A percentile compares a stretch with the other conserved stretches of the same genome.
These are phyloP conservation scores for Komagataella pseudopastoris DNA, from an alignment of 805 yeast species.

Conservation along the genomic window DNA sequence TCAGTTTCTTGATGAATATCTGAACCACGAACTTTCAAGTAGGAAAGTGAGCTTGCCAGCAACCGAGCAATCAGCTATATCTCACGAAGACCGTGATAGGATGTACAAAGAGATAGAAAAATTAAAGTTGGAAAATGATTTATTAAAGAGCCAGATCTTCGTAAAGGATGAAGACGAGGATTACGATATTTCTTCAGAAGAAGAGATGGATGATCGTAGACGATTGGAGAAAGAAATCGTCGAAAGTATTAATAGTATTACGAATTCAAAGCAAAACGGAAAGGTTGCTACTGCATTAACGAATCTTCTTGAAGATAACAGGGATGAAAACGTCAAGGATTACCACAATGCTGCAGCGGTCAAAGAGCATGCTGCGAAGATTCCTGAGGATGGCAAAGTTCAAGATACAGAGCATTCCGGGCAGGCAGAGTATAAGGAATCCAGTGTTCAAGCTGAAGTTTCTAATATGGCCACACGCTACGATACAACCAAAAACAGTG, in stretches of 20 bases:
- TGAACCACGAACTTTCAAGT: not conserved
- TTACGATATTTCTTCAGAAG: not conserved
- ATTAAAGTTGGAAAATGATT: not conserved
- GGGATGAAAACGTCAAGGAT: not conserved
- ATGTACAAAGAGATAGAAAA: not conserved
- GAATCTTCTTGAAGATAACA: not conserved
- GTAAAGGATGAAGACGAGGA: not conserved
- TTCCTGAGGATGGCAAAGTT: not conserved
- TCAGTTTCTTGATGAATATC: conserved; percentile 36
- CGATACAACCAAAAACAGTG: not conserved
- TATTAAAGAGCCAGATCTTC: not conserved
- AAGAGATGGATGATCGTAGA: not conserved
- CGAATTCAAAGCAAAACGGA: not conserved
- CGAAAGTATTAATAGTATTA: not conserved
- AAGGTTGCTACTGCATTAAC: not conserved
- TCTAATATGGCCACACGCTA: not conserved
- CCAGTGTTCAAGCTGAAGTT: not conserved
- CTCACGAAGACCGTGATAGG: not conserved
- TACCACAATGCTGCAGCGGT: not conserved
- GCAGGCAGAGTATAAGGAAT: not conserved
- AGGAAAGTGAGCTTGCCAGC: not conserved
- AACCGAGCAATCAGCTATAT: not conserved
- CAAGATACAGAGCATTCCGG: not conserved
- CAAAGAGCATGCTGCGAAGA: not conserved
- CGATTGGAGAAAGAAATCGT: not conserved